phyloP scores from a whole-genome alignment of 2,329 filamentous ascomycete species.

The Didymella glomerata region DNA sequence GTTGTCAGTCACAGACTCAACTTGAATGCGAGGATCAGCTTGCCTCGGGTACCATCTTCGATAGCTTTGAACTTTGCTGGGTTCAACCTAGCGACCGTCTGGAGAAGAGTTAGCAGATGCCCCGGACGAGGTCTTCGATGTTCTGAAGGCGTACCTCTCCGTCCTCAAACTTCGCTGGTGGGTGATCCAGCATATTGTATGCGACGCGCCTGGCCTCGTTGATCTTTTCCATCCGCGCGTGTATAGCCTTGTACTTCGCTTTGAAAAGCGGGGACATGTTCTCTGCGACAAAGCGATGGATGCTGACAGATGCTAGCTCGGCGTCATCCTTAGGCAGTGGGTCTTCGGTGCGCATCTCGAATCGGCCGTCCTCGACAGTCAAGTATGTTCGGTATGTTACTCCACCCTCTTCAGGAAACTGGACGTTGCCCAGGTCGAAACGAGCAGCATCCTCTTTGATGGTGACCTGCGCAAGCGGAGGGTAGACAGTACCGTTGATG shows the following conservation, averaged over 20 bases:
- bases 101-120: not conserved
- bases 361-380: conserved; percentile 28
- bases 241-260: conserved; percentile 37
- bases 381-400: conserved; percentile 26
- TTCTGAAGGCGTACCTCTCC: conserved; percentile 37
- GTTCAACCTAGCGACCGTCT: conserved; percentile 32
- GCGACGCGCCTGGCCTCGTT: conserved; percentile 37
- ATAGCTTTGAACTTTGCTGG: conserved; percentile 11
- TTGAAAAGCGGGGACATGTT: conserved; percentile 36
- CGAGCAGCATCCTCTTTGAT: conserved; percentile 33
- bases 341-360: conserved; percentile 33
- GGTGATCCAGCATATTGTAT: conserved; percentile 28
- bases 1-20: not conserved
- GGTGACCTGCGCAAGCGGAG: conserved; percentile 32
- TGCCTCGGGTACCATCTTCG: not conserved
- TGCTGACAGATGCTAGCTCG: conserved; percentile 28
- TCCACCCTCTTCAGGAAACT: conserved; percentile 29
- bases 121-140: not conserved
- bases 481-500: conserved; percentile 32
- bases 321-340: conserved; percentile 29
- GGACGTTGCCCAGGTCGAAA: conserved; percentile 45
- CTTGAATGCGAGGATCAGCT: not conserved
- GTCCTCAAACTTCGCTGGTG: conserved; percentile 22
- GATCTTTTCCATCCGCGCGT: conserved; percentile 30
- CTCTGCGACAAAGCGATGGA: conserved; percentile 38